Evolutionary conservation across 2,329 filamentous ascomycete genomes (phyloP).

Genomic region (Raffaelea deltoideospora): DNA sequence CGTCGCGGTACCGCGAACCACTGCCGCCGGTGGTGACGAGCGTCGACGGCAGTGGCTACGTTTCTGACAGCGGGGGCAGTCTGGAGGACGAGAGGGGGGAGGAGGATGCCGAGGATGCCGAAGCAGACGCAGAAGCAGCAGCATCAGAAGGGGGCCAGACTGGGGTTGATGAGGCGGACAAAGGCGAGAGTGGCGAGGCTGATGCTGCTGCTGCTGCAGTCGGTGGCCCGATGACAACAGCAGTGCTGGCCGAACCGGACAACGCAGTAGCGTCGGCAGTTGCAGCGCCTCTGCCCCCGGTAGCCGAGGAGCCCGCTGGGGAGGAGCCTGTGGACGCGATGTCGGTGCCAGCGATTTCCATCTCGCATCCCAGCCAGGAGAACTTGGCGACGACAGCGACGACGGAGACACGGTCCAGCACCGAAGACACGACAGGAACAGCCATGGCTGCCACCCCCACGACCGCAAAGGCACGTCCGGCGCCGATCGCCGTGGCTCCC

Average conservation of each 20-base stretch:
- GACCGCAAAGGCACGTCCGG: not conserved
- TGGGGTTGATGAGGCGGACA: not conserved
- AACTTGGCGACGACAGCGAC: conserved; percentile 7
- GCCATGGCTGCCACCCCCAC: not conserved
- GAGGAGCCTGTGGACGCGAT: no score
- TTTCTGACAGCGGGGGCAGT: conserved; percentile 37
- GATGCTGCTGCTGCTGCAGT: no score
- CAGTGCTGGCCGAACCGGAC: no score
- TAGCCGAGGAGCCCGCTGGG: no score
- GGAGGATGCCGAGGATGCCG: not conserved
- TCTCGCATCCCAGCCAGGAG: conserved; percentile 24
- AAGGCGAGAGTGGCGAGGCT: conserved; percentile 1
- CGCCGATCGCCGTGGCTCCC: not conserved
- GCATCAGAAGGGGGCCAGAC: not conserved
- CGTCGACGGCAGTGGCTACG: conserved; percentile 49
- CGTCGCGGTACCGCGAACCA: conserved; percentile 44
- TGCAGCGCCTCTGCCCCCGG: no score
- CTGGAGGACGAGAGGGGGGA: not conserved
- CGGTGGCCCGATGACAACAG: no score
- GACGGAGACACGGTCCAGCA: not conserved
- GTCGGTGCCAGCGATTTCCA: conserved; percentile 28
- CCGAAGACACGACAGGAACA: not conserved
- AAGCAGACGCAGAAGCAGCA: not conserved
- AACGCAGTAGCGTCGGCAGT: no score
- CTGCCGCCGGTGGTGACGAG: conserved; percentile 57